Evolutionary conservation across 192 early-diverging fungal genomes (phyloP).

Genomic region (Coemansia umbellata): DNA sequence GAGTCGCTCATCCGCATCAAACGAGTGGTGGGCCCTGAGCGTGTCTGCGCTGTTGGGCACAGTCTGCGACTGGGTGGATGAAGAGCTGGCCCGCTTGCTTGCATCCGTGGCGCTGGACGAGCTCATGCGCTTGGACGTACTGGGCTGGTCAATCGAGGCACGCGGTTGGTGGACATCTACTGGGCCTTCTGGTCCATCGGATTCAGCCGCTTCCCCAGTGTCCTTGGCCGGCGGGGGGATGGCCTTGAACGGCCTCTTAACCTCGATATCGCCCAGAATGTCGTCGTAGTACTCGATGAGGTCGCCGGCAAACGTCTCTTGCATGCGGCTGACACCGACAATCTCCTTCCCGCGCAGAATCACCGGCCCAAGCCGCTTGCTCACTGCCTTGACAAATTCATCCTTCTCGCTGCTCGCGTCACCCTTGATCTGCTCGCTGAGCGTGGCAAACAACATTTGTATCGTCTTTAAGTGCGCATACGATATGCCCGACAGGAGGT

Average conservation of each 20-base stretch:
- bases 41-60: conserved; percentile 13
- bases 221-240: conserved; percentile 19
- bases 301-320: conserved; percentile 30
- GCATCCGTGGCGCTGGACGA: background rate
- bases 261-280: conserved; percentile 20
- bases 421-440: conserved; percentile 20
- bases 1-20: conserved; percentile 35
- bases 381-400: conserved; percentile 29
- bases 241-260: conserved; percentile 27
- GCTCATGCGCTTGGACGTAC: too few species aligned
- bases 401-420: conserved; percentile 11
- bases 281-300: conserved; percentile 48
- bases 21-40: conserved; percentile 11
- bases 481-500: conserved; percentile 28
- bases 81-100: conserved; percentile 12
- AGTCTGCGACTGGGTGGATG: conserved; percentile 2
- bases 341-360: conserved; percentile 46
- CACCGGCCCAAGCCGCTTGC: conserved; percentile 41
- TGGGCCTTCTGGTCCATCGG: background rate
- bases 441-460: conserved; percentile 28
- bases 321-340: conserved; percentile 36
- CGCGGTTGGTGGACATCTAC: background rate
- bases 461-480: conserved; percentile 42
- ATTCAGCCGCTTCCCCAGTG: too few species aligned
- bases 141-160: too few species aligned